Conservation (phyloP, 2,329 filamentous ascomycete genomes). For the Pseudocercospora cruenta region DNA sequence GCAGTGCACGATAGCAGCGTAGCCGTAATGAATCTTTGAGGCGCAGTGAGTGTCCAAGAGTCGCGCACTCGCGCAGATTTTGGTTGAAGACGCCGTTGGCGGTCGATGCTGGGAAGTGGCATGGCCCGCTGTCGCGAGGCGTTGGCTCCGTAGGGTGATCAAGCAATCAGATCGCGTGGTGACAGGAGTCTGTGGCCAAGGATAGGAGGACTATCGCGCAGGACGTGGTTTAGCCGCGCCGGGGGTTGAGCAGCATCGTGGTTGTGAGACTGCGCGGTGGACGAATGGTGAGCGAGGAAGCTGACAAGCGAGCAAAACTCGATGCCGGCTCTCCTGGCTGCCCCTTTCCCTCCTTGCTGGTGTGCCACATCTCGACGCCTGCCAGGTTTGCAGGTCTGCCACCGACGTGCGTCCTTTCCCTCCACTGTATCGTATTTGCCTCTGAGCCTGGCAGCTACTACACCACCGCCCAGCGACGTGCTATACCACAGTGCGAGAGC, state of each 20-base stretch:
- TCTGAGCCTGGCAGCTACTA: neutral
- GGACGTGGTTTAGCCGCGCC: conserved; percentile 16
- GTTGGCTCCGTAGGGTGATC: conserved; percentile 8
- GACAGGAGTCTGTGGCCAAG: conserved; percentile 2
- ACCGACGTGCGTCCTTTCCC: conserved; percentile 17
- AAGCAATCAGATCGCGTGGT: conserved; percentile 11
- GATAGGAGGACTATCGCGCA: conserved; percentile 2
- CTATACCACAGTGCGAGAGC: neutral
- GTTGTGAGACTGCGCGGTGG: conserved; percentile 9
- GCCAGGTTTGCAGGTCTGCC: conserved; percentile 9
- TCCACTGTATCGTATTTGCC: conserved; percentile 22
- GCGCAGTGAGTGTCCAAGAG: neutral
- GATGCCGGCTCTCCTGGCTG: conserved; percentile 4
- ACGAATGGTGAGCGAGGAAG: neutral
- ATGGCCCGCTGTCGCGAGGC: conserved; percentile 2
- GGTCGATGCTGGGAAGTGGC: neutral
- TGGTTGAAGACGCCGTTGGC: conserved; percentile 16
- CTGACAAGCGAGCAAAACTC: conserved; percentile 6
- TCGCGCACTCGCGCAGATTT: neutral
- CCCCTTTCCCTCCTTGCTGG: conserved; percentile 16
- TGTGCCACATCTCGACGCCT: neutral
- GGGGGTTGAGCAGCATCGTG: conserved; percentile 1
- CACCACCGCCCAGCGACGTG: neutral
- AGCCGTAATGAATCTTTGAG: neutral
- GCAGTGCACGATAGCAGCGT: neutral